Percentiles rank a stretch among this genome's conserved stretches.
Evolutionary conservation across 371 early-diverging fungal species (phyloP).

Genomic region (Mucor velutinosus): DNA sequence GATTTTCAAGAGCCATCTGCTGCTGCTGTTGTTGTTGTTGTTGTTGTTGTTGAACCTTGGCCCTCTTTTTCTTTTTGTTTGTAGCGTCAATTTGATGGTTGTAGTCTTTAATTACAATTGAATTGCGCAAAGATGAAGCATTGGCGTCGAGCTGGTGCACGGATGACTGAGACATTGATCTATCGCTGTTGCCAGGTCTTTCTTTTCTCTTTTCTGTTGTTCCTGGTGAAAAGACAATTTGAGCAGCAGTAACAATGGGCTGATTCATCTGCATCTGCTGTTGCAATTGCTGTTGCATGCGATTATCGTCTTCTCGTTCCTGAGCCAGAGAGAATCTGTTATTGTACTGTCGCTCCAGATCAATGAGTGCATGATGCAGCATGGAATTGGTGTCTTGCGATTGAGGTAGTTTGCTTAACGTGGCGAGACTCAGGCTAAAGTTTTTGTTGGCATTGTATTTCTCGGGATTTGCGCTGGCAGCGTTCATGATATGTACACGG

Average conservation of each 20-base stretch:
- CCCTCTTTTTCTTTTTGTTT: slow-evolving; percentile 1
- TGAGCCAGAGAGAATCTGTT: slow-evolving; percentile 2
- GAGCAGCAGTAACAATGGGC: slow-evolving; percentile 6
- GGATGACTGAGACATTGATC: neutral
- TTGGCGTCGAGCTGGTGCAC: neutral
- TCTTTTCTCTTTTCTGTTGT: slow-evolving; percentile 12
- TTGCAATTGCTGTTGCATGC: neutral
- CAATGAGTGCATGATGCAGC: slow-evolving; percentile 10
- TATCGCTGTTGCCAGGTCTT: neutral
- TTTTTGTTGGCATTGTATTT: slow-evolving; percentile 26
- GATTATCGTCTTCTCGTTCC: slow-evolving; percentile 14
- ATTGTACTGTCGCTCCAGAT: slow-evolving; percentile 11
- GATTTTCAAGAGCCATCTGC: neutral
- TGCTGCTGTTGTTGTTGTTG: neutral
- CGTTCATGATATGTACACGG: slow-evolving; percentile 48
- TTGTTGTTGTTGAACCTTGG: neutral
- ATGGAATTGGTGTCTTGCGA: slow-evolving; percentile 2
- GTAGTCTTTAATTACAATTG: slow-evolving; percentile 3
- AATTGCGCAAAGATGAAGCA: neutral
- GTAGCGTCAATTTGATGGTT: neutral
- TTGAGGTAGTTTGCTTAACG: slow-evolving; percentile 20
- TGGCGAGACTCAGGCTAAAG: slow-evolving; percentile 22
- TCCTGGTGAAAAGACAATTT: slow-evolving; percentile 8
- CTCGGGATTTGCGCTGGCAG: slow-evolving; percentile 19
- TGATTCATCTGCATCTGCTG: neutral